Percentiles rank a stretch among this genome's conserved stretches.
These are phyloP conservation scores for Pseudonectria foliicola DNA, from an alignment of 2,329 filamentous ascomycete species.

Conservation along the genomic window DNA sequence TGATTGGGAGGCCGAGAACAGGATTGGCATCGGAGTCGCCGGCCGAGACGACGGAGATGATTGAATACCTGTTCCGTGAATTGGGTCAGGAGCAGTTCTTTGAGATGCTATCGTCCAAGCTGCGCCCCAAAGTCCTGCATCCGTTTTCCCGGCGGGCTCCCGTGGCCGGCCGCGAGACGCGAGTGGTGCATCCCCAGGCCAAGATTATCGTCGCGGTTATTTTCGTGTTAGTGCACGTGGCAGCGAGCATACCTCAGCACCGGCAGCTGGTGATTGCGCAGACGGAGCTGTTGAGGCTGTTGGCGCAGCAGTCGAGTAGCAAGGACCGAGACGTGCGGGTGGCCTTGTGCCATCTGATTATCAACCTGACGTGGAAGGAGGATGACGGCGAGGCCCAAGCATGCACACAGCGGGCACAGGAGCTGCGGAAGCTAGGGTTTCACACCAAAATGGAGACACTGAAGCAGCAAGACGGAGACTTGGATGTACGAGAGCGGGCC, in stretches of 20 bases:
- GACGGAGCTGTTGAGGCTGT: conserved; percentile 63
- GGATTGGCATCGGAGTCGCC: conserved; percentile 43
- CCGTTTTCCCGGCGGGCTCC: conserved; percentile 40
- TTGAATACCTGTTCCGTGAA: conserved; percentile 72
- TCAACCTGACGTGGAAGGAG: conserved; percentile 80
- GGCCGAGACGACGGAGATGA: conserved; percentile 60
- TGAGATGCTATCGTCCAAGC: conserved; percentile 70
- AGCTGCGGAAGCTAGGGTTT: conserved; percentile 67
- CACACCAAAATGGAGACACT: conserved; percentile 57
- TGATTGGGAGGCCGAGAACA: conserved; percentile 58
- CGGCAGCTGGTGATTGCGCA: conserved; percentile 72
- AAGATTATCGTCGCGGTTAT: conserved; percentile 74
- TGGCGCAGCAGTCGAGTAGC: conserved; percentile 68
- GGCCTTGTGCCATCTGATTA: conserved; percentile 74
- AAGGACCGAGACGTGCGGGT: conserved; percentile 66
- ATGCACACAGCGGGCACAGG: conserved; percentile 58
- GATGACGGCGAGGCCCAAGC: conserved; percentile 59
- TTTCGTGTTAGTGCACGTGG: conserved; percentile 81
- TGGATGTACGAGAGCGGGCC: conserved; percentile 78
- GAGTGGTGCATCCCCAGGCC: conserved; percentile 49
- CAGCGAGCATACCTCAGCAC: conserved; percentile 72
- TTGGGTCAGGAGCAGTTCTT: conserved; percentile 75
- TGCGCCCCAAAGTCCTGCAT: conserved; percentile 55
- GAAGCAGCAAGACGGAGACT: conserved; percentile 59
- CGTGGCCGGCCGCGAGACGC: conserved; percentile 31